Conservation (phyloP, 1,139 yeast species). For the Taphrina deformans region DNA sequence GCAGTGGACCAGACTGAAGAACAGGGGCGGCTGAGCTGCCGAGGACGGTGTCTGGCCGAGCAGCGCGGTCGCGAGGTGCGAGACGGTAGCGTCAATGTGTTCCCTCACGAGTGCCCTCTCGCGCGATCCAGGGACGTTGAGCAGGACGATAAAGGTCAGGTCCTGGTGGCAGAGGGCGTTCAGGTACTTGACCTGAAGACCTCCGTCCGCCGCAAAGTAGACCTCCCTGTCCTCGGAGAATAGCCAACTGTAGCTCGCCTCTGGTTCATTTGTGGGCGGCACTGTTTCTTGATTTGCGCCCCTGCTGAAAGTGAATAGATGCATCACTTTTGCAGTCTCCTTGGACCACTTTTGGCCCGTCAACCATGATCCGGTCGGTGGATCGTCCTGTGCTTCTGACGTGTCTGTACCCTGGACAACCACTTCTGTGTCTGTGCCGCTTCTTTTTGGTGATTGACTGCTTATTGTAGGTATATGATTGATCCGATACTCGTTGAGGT, state of each 20-base stretch:
- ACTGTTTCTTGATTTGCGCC: neutral
- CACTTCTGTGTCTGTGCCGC: neutral
- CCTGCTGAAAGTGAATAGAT: neutral
- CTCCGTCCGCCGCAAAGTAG: neutral
- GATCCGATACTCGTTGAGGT: neutral
- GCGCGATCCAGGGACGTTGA: conserved; percentile 1
- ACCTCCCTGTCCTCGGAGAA: neutral
- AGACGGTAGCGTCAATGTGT: neutral
- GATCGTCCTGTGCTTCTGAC: neutral
- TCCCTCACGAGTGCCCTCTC: neutral
- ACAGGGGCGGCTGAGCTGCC: neutral
- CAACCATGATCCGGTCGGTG: conserved; percentile 2
- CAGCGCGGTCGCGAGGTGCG: neutral
- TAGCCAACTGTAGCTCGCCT: neutral
- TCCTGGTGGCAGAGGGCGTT: neutral
- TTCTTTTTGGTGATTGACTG: neutral
- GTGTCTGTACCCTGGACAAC: neutral
- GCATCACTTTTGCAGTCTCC: neutral
- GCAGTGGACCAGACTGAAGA: conserved; percentile 21
- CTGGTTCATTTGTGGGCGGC: neutral
- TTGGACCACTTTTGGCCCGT: conserved; percentile 17
- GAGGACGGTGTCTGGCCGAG: neutral
- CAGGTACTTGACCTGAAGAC: neutral
- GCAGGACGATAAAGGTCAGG: neutral
- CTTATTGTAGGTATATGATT: neutral